A percentile compares a stretch with the other conserved stretches of the same genome.
Evolutionary conservation across 306 rosid species (phyloP).

Genomic region (Vicia sativa): DNA sequence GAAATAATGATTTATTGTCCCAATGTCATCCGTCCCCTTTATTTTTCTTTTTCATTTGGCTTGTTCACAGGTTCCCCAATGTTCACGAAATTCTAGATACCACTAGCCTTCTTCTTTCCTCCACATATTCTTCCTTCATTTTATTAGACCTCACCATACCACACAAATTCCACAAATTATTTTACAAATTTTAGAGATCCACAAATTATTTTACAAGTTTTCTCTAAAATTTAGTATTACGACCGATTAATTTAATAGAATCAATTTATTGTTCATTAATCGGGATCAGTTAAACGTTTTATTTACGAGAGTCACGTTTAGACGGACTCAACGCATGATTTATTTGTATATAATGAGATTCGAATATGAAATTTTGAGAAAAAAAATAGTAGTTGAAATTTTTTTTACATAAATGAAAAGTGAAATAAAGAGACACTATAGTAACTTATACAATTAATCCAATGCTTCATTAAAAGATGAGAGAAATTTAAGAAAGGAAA

Average conservation of each 20-base stretch:
- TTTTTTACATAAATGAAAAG: neutral
- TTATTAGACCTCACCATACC: slow-evolving; percentile 8
- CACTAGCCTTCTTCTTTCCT: slow-evolving; percentile 38
- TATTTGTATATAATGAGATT: too few relatives aligned
- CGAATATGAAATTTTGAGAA: too few relatives aligned
- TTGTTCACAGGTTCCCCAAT: slow-evolving; percentile 7
- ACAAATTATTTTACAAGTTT: neutral
- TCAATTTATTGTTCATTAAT: too few relatives aligned
- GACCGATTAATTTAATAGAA: too few relatives aligned
- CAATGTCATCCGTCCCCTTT: neutral
- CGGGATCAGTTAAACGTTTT: too few relatives aligned
- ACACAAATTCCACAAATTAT: neutral
- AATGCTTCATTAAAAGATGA: slow-evolving; percentile 33
- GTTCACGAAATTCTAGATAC: slow-evolving; percentile 44
- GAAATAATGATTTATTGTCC: slow-evolving; percentile 6
- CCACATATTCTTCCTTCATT: slow-evolving; percentile 14
- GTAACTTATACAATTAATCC: neutral
- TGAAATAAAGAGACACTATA: neutral
- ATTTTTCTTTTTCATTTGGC: slow-evolving; percentile 1
- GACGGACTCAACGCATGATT: too few relatives aligned
- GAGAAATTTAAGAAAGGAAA: slow-evolving; percentile 34
- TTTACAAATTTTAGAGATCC: neutral
- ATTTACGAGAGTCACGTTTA: too few relatives aligned
- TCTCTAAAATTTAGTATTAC: too few relatives aligned
- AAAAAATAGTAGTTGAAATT: too few relatives aligned